Base-by-base conservation (phyloP, 2,329 filamentous ascomycete genomes). In the Penicillium sp. region DNA sequence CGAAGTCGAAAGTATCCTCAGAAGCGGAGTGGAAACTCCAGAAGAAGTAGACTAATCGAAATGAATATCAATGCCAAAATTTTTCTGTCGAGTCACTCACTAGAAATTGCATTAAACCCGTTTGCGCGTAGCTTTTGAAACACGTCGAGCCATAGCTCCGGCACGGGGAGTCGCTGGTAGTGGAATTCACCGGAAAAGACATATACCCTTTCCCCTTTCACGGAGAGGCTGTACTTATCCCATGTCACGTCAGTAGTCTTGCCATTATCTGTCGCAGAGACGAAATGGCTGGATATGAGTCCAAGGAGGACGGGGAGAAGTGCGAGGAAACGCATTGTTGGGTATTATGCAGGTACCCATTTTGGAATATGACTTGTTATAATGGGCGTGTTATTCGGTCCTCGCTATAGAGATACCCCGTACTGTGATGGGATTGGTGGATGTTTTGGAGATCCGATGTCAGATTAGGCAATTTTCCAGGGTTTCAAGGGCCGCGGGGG, bases 51-150 rank as follows among this genome's bases (percentile, higher is more conserved):
- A 72, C 65, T 65, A 38, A n/a, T 17, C 2, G 23, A 6, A 25
- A 31, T 56, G 38, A 53, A 36, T 17, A 15, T 3, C 25, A 2
- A 44, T 3, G 12, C 3, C 5, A 38, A 6, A 17, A 6, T 1
- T 31, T 12, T n/a, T 13, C 5, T 36, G 13, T 48, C 10, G 12
- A 49, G 15, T 15, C 0, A 61, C 62, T 53, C 68, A 77, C 75
- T 72, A 73, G 70, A 71, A 25, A 83, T 73, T 17, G 81, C 72
- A 67, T 83, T 83, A 67, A 82, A 82, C 0, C 81, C 82, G 62
- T 78, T 81, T 9, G 82, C 79, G 60, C 78, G 77, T 58, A 83
- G 75, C 58, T 83, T 83, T 52, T 84, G 80, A 56, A 84, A 82
- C 35, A 84, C 78, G 61, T 83, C 81, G 38, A 80, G 63, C 79